Conservation (phyloP, 805 yeast genomes). For the Ogataea pilisensis region DNA sequence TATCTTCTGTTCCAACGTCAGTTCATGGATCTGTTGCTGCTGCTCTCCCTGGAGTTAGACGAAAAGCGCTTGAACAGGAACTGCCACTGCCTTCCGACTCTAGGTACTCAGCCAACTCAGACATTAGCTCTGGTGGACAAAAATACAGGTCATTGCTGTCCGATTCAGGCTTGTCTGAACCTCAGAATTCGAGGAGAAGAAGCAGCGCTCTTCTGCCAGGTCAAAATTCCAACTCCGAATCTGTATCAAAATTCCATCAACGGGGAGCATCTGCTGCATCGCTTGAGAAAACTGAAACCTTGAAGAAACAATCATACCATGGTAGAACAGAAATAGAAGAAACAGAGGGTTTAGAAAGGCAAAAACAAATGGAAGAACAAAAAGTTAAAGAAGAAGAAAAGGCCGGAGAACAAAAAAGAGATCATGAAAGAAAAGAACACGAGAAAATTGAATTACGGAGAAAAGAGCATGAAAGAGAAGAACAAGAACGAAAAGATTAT, state of each 20-base stretch:
- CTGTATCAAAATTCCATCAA: constrained; percentile 1
- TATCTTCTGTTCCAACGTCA: no score
- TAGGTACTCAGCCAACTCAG: neutral
- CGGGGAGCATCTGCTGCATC: constrained; percentile 4
- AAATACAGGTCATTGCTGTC: neutral
- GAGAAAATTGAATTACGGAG: neutral
- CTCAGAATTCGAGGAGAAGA: neutral
- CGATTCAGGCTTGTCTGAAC: neutral
- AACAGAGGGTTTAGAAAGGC: constrained; percentile 4
- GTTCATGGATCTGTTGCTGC: no score
- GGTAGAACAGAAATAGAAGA: constrained; percentile 1
- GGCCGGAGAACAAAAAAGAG: neutral
- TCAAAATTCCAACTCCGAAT: neutral
- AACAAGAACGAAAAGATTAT: no score
- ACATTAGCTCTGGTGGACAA: neutral
- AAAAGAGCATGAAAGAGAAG: neutral
- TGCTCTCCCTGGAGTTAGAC: no score
- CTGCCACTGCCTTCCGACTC: neutral
- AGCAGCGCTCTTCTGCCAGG: constrained; percentile 2
- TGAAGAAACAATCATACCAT: neutral
- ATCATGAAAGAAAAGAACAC: constrained; percentile 1
- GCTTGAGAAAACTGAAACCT: constrained; percentile 5
- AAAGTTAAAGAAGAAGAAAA: neutral
- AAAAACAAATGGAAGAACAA: constrained; percentile 5
- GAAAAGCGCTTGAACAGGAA: neutral